Percentiles rank a stretch among this genome's conserved stretches.
Conservation (phyloP, 148 eudicot species). For the Rhododendron henanense region DNA sequence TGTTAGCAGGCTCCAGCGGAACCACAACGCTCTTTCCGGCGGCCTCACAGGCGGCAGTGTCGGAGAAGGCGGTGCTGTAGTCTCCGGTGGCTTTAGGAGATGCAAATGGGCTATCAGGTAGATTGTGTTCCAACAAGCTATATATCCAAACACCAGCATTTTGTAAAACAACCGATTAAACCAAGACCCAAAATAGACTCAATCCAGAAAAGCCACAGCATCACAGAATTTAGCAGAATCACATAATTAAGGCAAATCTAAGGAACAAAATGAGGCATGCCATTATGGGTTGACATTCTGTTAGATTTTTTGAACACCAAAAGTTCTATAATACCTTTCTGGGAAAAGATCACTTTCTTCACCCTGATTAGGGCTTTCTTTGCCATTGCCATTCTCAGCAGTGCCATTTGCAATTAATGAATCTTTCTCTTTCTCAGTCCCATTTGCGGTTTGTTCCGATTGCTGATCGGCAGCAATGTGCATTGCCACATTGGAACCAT, state of each 20-base stretch:
- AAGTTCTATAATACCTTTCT: conserved; percentile 47
- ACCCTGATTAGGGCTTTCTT: conserved; percentile 37
- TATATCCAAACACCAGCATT: conserved; percentile 6
- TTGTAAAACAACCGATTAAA: neutral
- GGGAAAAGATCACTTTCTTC: conserved; percentile 47
- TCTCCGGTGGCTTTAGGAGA: conserved; percentile 61
- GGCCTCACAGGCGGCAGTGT: conserved; percentile 8
- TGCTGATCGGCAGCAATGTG: conserved; percentile 24
- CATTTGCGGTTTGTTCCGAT: conserved; percentile 36
- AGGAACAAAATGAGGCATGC: neutral
- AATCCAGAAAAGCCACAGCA: neutral
- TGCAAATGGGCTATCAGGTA: conserved; percentile 88
- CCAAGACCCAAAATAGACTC: neutral
- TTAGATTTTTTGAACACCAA: neutral
- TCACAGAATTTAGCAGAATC: neutral
- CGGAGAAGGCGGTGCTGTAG: conserved; percentile 33
- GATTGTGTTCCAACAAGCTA: conserved; percentile 83
- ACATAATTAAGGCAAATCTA: neutral
- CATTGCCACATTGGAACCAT: conserved; percentile 32
- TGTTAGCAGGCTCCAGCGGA: conserved; percentile 25
- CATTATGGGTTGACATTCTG: conserved; percentile 5
- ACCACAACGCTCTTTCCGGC: conserved; percentile 17
- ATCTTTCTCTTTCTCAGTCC: conserved; percentile 58
- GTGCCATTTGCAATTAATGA: conserved; percentile 35
- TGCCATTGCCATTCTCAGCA: conserved; percentile 45